These are phyloP conservation scores for Posidonia oceanica DNA, from an alignment of 116 monocot species.

Conservation along the genomic window DNA sequence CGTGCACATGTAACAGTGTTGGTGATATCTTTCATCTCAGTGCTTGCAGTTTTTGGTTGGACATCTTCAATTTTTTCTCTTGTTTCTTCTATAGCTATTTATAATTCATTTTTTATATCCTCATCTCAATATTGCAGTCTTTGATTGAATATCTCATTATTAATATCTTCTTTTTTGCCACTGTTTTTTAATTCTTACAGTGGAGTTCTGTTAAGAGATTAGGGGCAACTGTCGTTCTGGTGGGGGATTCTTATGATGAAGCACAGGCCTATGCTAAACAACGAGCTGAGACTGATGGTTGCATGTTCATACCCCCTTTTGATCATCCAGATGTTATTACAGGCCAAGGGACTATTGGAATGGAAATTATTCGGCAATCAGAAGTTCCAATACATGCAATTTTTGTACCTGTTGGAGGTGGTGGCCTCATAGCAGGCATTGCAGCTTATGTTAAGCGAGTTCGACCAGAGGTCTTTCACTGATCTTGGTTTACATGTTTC, in stretches of 20 bases:
- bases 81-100: no score
- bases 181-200: conserved; percentile 16
- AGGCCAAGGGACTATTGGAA: conserved; percentile 85
- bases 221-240: conserved; percentile 77
- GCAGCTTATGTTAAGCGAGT: conserved; percentile 84
- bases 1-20: no score
- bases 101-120: no score
- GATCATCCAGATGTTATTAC: conserved; percentile 80
- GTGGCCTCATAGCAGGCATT: conserved; percentile 88
- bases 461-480: conserved; percentile 47
- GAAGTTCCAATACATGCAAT: conserved; percentile 67
- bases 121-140: no score
- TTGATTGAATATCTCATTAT: neutral
- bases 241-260: conserved; percentile 93
- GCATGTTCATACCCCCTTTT: conserved; percentile 83
- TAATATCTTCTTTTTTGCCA: neutral
- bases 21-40: no score
- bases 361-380: conserved; percentile 77
- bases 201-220: conserved; percentile 77
- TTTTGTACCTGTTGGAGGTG: conserved; percentile 95
- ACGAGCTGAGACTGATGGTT: conserved; percentile 38
- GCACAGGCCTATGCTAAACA: conserved; percentile 69
- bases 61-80: no score
- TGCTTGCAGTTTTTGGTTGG: no score
- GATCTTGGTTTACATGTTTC: neutral